Evolutionary conservation across 495 filamentous ascomycete species (phyloP), one percentile per base, ranked within the genome.

Genomic region (Bryoglossum gracile): DNA sequence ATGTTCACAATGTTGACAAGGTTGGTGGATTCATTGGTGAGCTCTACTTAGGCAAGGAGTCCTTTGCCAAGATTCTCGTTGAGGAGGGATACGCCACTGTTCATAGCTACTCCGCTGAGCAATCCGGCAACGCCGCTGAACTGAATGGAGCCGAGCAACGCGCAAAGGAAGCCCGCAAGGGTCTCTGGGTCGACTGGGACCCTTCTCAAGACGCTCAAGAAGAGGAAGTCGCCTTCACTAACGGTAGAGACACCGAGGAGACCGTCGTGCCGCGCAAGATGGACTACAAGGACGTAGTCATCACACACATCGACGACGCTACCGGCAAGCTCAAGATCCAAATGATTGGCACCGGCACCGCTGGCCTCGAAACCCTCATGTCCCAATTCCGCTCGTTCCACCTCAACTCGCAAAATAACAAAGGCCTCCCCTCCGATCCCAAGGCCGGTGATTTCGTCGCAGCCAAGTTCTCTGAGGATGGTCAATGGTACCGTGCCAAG

Each of bases 11-110:
- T 60, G 86, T 87, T 44, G 94, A 99, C 70, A 95, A 95, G 71
- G 82, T 87, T 25, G 94, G 94, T 56, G 94, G 91, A 46, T 99
- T 99, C 72, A 95, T 99, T 55, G 94, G 94, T 39, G 86, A 85
- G 13, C 77, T 99, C 2, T 95, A 90, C 57, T 74, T 97, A 60
- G 92, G 90, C 73, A 87, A 90, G 33, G 90, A 96, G 68, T 96
- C 87, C 70, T 91, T 99, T 67, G 87, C 92, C 56, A 95, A 94
- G 70, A 62, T 88, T 9, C 81, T 99, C 5, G 77, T 97, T 2
- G 92, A 97, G 65, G 94, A 97, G 67, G 94, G 94, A 39, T 67
- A 95, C 23, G 94, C 94, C 14, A 82, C 80, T 18, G 90, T 97
- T 25, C 90, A 97, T 62, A 76, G 79, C 43, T 97, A 95, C 70